A percentile compares a stretch with the other conserved stretches of the same genome.
Evolutionary conservation across 106 monocot genomes (phyloP).

Genomic region (Dendrobium huoshanense): DNA sequence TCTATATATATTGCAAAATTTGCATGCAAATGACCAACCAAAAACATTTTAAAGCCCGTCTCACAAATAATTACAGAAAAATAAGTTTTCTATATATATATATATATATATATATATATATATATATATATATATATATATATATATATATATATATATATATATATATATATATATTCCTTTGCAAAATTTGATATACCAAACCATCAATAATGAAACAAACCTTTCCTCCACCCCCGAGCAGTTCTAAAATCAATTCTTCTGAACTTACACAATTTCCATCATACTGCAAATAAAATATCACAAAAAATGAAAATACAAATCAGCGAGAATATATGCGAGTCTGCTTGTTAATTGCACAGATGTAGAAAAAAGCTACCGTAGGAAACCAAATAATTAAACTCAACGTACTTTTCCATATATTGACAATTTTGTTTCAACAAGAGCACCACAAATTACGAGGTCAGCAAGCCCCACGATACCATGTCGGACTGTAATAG

Average conservation of each 20-base stretch:
- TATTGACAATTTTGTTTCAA: constrained; percentile 75
- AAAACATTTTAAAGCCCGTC: background rate
- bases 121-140: background rate
- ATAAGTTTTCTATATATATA: background rate
- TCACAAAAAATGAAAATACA: background rate
- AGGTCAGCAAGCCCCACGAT: constrained; percentile 50
- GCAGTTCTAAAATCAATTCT: constrained; percentile 66
- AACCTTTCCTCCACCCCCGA: constrained; percentile 92
- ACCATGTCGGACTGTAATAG: constrained; percentile 17
- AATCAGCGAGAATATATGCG: background rate
- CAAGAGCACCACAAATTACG: constrained; percentile 67
- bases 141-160: background rate
- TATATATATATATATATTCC: background rate
- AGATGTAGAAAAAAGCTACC: background rate
- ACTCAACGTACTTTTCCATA: constrained; percentile 62
- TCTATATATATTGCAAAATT: too few relatives aligned
- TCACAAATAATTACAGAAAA: background rate
- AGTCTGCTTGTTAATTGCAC: background rate
- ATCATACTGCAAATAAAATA: constrained; percentile 44
- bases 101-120: background rate
- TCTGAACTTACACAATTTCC: constrained; percentile 17
- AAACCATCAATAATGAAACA: background rate
- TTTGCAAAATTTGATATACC: background rate
- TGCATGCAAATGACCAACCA: too few relatives aligned
- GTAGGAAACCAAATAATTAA: background rate